Percentiles rank a stretch among this genome's conserved stretches.
These are phyloP conservation scores for Penicillium riverlandense DNA, from an alignment of 495 filamentous ascomycete species.

Conservation along the genomic window DNA sequence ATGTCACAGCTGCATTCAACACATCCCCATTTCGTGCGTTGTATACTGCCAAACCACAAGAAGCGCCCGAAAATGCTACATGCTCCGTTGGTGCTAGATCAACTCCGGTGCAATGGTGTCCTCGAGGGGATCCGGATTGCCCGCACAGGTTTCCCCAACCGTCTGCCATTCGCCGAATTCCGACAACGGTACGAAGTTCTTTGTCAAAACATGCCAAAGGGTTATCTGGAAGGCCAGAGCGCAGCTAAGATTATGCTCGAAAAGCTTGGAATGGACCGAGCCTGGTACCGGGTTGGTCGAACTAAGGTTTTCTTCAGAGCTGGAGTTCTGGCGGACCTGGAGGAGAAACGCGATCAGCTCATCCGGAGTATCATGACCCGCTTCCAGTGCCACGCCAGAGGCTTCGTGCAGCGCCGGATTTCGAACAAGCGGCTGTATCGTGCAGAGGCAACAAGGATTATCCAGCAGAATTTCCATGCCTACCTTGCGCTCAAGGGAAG, in stretches of 20 bases:
- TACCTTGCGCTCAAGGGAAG: slow-evolving; percentile 83
- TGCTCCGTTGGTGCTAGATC: slow-evolving; percentile 84
- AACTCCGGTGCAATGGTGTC: slow-evolving; percentile 96
- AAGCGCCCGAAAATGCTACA: slow-evolving; percentile 93
- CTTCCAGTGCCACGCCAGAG: slow-evolving; percentile 90
- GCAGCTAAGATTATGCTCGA: slow-evolving; percentile 83
- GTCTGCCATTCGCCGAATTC: slow-evolving; percentile 88
- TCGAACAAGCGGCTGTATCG: slow-evolving; percentile 90
- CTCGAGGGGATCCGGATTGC: slow-evolving; percentile 97
- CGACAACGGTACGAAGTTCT: slow-evolving; percentile 96
- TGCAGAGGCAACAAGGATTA: slow-evolving; percentile 88
- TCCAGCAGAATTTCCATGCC: slow-evolving; percentile 85
- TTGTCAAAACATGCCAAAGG: slow-evolving; percentile 80
- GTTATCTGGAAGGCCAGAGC: slow-evolving; percentile 83
- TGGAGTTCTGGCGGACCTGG: slow-evolving; percentile 90
- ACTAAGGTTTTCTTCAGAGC: slow-evolving; percentile 99
- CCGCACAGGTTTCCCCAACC: slow-evolving; percentile 95
- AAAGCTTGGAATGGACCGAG: slow-evolving; percentile 73
- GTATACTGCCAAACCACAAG: slow-evolving; percentile 97
- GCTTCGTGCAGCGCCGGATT: slow-evolving; percentile 79
- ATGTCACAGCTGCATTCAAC: slow-evolving; percentile 96
- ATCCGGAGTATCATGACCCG: slow-evolving; percentile 87
- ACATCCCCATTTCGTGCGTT: slow-evolving; percentile 97
- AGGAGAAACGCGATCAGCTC: slow-evolving; percentile 87
- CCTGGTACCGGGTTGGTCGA: slow-evolving; percentile 85